phyloP scores from a whole-genome alignment of 129 eudicot genomes.

The Mikania micrantha region DNA sequence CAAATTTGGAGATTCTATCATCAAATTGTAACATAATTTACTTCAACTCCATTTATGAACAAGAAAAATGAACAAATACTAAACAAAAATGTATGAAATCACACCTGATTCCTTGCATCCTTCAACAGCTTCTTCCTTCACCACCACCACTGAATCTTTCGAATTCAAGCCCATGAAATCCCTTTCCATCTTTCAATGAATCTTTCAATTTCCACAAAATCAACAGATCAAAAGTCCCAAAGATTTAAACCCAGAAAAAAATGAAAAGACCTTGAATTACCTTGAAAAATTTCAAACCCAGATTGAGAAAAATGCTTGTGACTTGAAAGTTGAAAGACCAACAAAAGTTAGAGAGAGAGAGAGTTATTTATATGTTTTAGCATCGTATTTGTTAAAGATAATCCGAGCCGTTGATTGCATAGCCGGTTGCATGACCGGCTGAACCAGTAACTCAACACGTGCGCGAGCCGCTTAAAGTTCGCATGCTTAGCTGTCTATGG shows the following conservation, averaged over 20 bases:
- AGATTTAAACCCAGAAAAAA: neutral
- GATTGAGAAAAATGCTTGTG: neutral
- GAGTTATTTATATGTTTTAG: slow-evolving; percentile 5
- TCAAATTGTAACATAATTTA: neutral
- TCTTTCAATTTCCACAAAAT: neutral
- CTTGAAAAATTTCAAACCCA: neutral
- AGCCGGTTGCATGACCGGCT: neutral
- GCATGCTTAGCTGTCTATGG: neutral
- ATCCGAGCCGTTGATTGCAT: slow-evolving; percentile 18
- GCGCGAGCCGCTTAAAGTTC: slow-evolving; percentile 15
- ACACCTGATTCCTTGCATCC: slow-evolving; percentile 53
- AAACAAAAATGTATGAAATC: neutral
- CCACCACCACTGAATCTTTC: slow-evolving; percentile 40
- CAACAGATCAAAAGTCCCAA: neutral
- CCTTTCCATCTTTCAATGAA: slow-evolving; percentile 61
- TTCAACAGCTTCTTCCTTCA: slow-evolving; percentile 53
- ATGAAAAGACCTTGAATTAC: slow-evolving; percentile 4
- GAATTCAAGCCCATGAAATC: slow-evolving; percentile 78
- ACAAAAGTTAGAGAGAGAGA: slow-evolving; percentile 7
- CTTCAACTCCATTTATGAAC: neutral
- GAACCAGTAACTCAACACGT: slow-evolving; percentile 38
- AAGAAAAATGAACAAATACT: neutral
- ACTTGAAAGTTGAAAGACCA: neutral
- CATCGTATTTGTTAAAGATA: neutral
- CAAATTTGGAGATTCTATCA: neutral